Evolutionary conservation across 2,329 filamentous ascomycete species (phyloP).

Genomic region (Lasiodiplodia gonubiensis): DNA sequence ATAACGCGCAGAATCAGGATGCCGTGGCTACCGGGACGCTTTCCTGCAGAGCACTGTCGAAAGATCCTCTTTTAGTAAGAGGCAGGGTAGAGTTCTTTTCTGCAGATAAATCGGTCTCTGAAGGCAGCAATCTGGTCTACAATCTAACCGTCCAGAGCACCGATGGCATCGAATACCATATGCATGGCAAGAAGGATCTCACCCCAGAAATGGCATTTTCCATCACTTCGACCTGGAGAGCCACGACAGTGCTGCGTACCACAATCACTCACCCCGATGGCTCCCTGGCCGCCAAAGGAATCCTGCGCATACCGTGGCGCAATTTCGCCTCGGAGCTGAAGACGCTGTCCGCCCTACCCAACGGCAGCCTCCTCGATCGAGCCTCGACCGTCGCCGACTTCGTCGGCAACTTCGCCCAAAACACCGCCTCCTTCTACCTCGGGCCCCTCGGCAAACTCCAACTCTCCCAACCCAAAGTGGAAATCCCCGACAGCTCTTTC

Average conservation of each 20-base stretch:
- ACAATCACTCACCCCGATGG: conserved; percentile 56
- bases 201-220: conserved; percentile 64
- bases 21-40: conserved; percentile 66
- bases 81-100: conserved; percentile 65
- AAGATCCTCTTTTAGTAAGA: conserved; percentile 63
- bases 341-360: conserved; percentile 60
- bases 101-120: conserved; percentile 59
- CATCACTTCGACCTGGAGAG: conserved; percentile 62
- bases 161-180: conserved; percentile 59
- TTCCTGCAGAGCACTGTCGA: conserved; percentile 51
- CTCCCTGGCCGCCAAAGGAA: conserved; percentile 62
- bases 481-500: conserved; percentile 54
- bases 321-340: conserved; percentile 63
- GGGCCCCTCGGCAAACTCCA: conserved; percentile 62
- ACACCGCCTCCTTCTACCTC: conserved; percentile 60
- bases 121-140: conserved; percentile 65
- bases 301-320: conserved; percentile 60
- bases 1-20: conserved; percentile 43
- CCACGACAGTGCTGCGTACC: conserved; percentile 67
- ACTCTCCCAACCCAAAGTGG: conserved; percentile 50
- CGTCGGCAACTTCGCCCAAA: conserved; percentile 62
- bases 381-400: conserved; percentile 52
- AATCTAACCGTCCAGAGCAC: conserved; percentile 65
- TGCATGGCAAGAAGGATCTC: conserved; percentile 68
- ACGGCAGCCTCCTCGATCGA: conserved; percentile 35